Evolutionary conservation across 169 alveolate species (phyloP), one percentile per base, ranked within the genome.

Genomic region (Babesia microti): DNA sequence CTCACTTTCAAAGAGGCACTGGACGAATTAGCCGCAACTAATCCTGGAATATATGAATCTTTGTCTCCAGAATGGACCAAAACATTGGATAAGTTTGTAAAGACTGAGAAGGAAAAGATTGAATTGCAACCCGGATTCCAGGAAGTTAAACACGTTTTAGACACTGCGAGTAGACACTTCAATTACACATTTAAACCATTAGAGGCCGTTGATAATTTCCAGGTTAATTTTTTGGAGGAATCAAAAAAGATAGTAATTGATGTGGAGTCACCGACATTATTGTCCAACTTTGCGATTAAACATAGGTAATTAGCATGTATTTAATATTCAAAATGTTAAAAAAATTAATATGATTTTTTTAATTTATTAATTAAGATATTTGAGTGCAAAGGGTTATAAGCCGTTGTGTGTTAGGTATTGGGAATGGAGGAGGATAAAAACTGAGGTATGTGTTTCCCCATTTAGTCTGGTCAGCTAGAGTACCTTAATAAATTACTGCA

Each of bases 371-470:
- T 21, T 18, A 37, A 65, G 76, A 43, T 41, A 50, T 37, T 55
- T 65, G 14, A 55, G 49, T 54, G 42, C 58, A 33, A 42, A 54
- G 54, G 76, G 63, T 11, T 47, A 65, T 50, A 27, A 36, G 27
- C 56, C 45, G n/a, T 51, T 51, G 12, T 41, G 53, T 15, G 72
- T 65, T 17, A 65, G 29, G 41, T 65, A 65, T 65, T 65, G 76
- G 76, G 76, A 56, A 35, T 65, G 76, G 76, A 51, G 76, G 23
- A 43, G 65, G 11, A 42, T 56, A n/a, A 55, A 43, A 39, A 65
- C 70, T 4, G 70, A 65, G 50, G 76, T 65, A 15, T 2, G 42
- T 63, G n/a, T 7, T 18, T 15, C 15, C 29, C 7, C 18, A 12
- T 55, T 12, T 48, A 65, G 76, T 34, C 70, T 14, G 46, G 70